A percentile compares a stretch with the other conserved stretches of the same genome.
These are phyloP conservation scores for Daldinia eschscholtzii DNA, from an alignment of 2,329 filamentous ascomycete genomes.

Conservation along the genomic window DNA sequence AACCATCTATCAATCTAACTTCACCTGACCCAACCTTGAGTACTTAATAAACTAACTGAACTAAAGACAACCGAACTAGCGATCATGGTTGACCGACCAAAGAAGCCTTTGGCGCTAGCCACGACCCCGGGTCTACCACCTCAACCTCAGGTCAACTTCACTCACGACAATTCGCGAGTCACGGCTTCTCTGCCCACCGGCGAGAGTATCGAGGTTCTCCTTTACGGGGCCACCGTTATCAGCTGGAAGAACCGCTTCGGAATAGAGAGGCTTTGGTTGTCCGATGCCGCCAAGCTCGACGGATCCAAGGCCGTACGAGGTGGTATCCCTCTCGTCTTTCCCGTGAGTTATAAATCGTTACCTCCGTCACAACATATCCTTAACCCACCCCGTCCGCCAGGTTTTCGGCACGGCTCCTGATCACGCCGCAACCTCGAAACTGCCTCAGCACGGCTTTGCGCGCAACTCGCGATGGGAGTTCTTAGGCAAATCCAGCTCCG, in stretches of 20 bases:
- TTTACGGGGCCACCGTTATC: slow-evolving; percentile 92
- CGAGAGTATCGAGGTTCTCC: slow-evolving; percentile 85
- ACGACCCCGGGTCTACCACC: slow-evolving; percentile 80
- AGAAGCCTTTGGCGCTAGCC: slow-evolving; percentile 83
- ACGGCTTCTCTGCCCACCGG: slow-evolving; percentile 86
- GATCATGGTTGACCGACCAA: slow-evolving; percentile 82
- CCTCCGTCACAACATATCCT: neutral
- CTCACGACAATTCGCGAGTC: slow-evolving; percentile 77
- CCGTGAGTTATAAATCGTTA: slow-evolving; percentile 66
- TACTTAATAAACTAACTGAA: slow-evolving; percentile 2
- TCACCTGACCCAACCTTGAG: neutral
- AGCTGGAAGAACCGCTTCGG: slow-evolving; percentile 90
- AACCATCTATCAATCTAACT: neutral
- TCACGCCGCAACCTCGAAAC: slow-evolving; percentile 79
- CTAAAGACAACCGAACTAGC: slow-evolving; percentile 13
- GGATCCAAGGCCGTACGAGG: slow-evolving; percentile 91
- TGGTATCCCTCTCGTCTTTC: slow-evolving; percentile 93
- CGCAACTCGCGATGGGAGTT: slow-evolving; percentile 93
- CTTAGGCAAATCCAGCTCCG: slow-evolving; percentile 85
- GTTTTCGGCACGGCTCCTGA: slow-evolving; percentile 86
- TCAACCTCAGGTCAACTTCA: slow-evolving; percentile 80
- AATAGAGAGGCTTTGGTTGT: slow-evolving; percentile 87
- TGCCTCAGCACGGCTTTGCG: slow-evolving; percentile 96
- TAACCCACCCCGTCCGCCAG: slow-evolving; percentile 60
- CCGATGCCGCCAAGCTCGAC: slow-evolving; percentile 82